phyloP scores from a whole-genome alignment of 768 basidiomycete species.

The Xerocomellus chrysenteron region DNA sequence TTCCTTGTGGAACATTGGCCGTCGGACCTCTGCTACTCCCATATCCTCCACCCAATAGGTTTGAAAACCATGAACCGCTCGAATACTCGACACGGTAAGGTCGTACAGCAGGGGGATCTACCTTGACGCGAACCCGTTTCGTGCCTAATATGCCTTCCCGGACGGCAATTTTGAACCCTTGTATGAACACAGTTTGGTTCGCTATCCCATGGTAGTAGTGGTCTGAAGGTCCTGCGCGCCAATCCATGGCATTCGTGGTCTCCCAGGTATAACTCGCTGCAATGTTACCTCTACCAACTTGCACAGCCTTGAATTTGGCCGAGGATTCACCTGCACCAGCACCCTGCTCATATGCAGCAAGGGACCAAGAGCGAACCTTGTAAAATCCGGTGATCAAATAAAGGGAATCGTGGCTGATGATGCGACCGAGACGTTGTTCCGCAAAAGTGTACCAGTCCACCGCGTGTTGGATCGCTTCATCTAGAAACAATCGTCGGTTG shows the following conservation, averaged over 20 bases:
- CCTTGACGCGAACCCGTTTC: conserved; percentile 1
- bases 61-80: not conserved
- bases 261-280: conserved; percentile 13
- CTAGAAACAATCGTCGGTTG: conserved; percentile 18
- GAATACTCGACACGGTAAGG: not conserved
- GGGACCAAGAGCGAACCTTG: conserved; percentile 27
- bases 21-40: not conserved
- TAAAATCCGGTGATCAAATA: conserved; percentile 23
- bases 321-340: not conserved
- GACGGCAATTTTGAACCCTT: conserved; percentile 19
- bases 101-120: not conserved
- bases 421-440: conserved; percentile 16
- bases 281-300: conserved; percentile 12
- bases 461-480: conserved; percentile 22
- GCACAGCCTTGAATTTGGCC: conserved; percentile 12
- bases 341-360: conserved; percentile 16
- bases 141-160: not conserved
- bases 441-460: conserved; percentile 31
- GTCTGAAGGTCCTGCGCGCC: conserved; percentile 4
- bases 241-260: conserved; percentile 7
- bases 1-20: not conserved
- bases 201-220: conserved; percentile 1
- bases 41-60: not conserved
- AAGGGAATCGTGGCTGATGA: conserved; percentile 21
- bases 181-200: conserved; percentile 25